Evolutionary conservation across 2,329 filamentous ascomycete species (phyloP), one percentile per base, ranked within the genome.

Genomic region (Pezicula radicicola): DNA sequence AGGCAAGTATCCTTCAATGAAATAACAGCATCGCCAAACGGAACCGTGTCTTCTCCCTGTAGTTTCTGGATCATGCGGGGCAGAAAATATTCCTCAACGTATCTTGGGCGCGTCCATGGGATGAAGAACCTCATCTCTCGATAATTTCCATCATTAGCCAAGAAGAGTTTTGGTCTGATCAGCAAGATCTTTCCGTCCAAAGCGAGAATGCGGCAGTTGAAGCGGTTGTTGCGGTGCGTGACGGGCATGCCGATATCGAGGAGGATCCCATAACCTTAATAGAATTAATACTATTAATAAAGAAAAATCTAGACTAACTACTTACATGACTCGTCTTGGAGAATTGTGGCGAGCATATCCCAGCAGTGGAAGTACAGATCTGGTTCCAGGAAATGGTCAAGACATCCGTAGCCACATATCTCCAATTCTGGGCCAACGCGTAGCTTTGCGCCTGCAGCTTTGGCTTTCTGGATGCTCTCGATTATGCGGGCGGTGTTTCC

Each of bases 161-260:
- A n/a, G n/a, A n/a, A n/a, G n/a, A n/a, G n/a, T n/a, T n/a, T n/a
- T 0, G 87, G 87, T 10, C 88, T 75, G 51, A 94, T 86, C 53
- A 87, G 74, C 18, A 91, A 70, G 18, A 92, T 84, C 69, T 85
- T 83, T 47, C 81, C 78, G 59, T 91, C 80, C 44, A 83, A 74
- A 53, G 75, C 73, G 54, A 88, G 78, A 13, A 85, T 74, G 37
- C 87, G 75, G 59, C 81, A 83, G 66, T 88, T 89, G 70, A 83
- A 89, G 49, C 79, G 75, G 48, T 80, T 73, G 60, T 83, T 83
- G 40, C 80, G 70, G 64, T 88, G 85, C 43, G 76, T 72, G 44
- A 89, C 75, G 0, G 84, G 83, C 72, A 83, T 74, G 36, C 81
- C 82, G 35, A 86, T 72, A 63, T 86, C 83, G 19, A 89, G 70